phyloP scores from a whole-genome alignment of 805 yeast species.

The Spencermartinsiella europaea region DNA sequence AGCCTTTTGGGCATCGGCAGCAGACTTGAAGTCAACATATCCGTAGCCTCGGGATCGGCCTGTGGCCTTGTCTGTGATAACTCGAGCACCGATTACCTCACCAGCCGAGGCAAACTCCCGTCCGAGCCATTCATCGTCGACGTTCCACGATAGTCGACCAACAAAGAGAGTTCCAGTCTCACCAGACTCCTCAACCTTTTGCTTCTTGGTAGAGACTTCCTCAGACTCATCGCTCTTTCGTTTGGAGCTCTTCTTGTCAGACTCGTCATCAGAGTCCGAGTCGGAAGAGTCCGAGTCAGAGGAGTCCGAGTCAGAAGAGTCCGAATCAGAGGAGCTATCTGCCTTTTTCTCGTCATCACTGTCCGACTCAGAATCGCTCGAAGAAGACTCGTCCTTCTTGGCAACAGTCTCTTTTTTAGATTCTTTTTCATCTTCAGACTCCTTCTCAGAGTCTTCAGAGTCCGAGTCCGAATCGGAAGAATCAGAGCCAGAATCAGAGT shows the following conservation, averaged over 20 bases:
- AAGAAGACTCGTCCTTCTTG: slow-evolving; percentile 47
- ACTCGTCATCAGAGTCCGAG: slow-evolving; percentile 26
- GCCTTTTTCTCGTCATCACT: slow-evolving; percentile 20
- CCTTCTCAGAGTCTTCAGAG: no score
- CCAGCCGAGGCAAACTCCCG: slow-evolving; percentile 70
- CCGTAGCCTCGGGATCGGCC: slow-evolving; percentile 92
- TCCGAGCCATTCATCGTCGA: slow-evolving; percentile 91
- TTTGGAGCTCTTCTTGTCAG: slow-evolving; percentile 20
- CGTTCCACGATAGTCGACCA: slow-evolving; percentile 95
- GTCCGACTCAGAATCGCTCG: slow-evolving; percentile 13
- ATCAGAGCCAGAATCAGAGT: slow-evolving; percentile 28
- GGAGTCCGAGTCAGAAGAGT: slow-evolving; percentile 23
- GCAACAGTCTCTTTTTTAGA: slow-evolving; percentile 33
- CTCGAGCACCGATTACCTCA: slow-evolving; percentile 85
- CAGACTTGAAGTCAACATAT: slow-evolving; percentile 86
- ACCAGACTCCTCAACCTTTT: slow-evolving; percentile 35
- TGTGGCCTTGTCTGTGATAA: slow-evolving; percentile 85
- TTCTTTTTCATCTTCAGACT: slow-evolving; percentile 19
- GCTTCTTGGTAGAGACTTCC: slow-evolving; percentile 49
- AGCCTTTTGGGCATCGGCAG: slow-evolving; percentile 80
- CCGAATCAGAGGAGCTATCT: slow-evolving; percentile 23
- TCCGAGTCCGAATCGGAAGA: slow-evolving; percentile 28
- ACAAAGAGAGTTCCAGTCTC: slow-evolving; percentile 91
- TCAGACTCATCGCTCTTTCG: slow-evolving; percentile 31
- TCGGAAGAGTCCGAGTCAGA: slow-evolving; percentile 27